phyloP scores from a whole-genome alignment of 2,329 filamentous ascomycete species.

The Gnomoniopsis smithogilvyi region DNA sequence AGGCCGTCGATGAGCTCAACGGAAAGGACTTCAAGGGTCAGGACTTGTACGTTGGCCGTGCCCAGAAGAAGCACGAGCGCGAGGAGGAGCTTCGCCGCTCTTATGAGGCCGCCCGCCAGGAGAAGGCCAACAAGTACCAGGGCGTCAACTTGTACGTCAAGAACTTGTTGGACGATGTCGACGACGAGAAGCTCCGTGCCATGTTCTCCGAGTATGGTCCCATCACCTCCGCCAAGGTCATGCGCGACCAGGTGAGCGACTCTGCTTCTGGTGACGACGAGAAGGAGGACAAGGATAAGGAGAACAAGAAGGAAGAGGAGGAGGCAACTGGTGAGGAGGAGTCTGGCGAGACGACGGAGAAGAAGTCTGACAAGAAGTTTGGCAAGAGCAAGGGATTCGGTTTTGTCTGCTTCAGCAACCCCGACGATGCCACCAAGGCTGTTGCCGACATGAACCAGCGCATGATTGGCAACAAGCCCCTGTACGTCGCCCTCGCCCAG shows the following conservation, averaged over 20 bases:
- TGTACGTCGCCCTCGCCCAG: slow-evolving; percentile 97
- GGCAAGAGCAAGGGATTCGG: slow-evolving; percentile 99
- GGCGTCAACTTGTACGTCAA: slow-evolving; percentile 99
- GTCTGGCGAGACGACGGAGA: slow-evolving; percentile 54
- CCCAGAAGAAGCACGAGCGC: slow-evolving; percentile 99
- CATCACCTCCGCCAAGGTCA: slow-evolving; percentile 98
- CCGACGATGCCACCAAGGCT: slow-evolving; percentile 97
- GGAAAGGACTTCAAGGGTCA: slow-evolving; percentile 89
- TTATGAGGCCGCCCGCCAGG: slow-evolving; percentile 93
- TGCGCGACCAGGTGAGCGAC: slow-evolving; percentile 71
- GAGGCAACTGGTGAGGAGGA: slow-evolving; percentile 49
- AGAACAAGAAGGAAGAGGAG: slow-evolving; percentile 46
- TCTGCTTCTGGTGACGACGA: slow-evolving; percentile 52
- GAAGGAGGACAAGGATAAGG: slow-evolving; percentile 48
- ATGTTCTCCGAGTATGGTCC: slow-evolving; percentile 89
- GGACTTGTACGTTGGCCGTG: slow-evolving; percentile 95
- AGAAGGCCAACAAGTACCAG: slow-evolving; percentile 99
- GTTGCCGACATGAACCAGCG: slow-evolving; percentile 99
- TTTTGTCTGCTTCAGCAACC: slow-evolving; percentile 99
- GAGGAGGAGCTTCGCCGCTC: slow-evolving; percentile 99
- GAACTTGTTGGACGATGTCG: slow-evolving; percentile 94
- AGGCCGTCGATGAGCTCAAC: slow-evolving; percentile 89
- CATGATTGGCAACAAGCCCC: slow-evolving; percentile 94
- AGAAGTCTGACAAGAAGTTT: slow-evolving; percentile 63
- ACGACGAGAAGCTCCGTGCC: slow-evolving; percentile 95